These are phyloP conservation scores for Graphilbum ipis-grandicollis DNA, from an alignment of 2,329 filamentous ascomycete genomes.

Conservation along the genomic window DNA sequence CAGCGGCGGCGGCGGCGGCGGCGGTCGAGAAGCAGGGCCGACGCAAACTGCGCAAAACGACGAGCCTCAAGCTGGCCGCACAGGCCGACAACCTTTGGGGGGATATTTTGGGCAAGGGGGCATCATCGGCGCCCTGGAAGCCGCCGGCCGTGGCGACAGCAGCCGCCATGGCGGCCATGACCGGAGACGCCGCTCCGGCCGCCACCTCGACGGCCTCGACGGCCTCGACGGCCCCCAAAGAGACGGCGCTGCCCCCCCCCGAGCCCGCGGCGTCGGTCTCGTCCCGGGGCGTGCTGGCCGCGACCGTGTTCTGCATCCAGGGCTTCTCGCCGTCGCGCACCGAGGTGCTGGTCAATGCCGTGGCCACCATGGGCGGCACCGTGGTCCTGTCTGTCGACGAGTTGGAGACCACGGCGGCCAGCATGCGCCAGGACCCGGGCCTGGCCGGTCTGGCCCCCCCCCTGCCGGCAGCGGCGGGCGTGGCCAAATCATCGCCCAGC, in stretches of 20 bases:
- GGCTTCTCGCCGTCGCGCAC: constrained; percentile 39
- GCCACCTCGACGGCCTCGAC: neutral
- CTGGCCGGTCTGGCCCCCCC: neutral
- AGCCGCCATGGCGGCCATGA: neutral
- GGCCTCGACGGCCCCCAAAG: neutral
- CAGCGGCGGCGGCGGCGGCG: constrained; percentile 15
- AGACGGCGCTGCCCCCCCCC: neutral
- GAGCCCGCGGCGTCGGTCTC: neutral
- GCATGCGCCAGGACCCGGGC: neutral
- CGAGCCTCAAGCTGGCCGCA: constrained; percentile 64
- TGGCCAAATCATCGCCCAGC: no score
- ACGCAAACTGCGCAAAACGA: constrained; percentile 72
- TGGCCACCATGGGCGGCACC: constrained; percentile 28
- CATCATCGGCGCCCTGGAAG: constrained; percentile 11
- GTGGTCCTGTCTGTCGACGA: constrained; percentile 25
- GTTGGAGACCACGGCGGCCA: constrained; percentile 15
- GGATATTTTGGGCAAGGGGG: constrained; percentile 50
- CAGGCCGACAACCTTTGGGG: constrained; percentile 82
- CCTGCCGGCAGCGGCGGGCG: no score
- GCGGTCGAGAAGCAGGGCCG: constrained; percentile 37
- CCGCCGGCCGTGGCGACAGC: constrained; percentile 6
- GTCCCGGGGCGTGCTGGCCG: constrained; percentile 22
- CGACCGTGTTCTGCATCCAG: constrained; percentile 40
- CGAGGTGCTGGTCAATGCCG: constrained; percentile 27
- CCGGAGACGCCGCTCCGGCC: neutral